Evolutionary conservation across 2,329 filamentous ascomycete genomes (phyloP), one percentile per base, ranked within the genome.

Genomic region (Fonsecaea pugnacius): DNA sequence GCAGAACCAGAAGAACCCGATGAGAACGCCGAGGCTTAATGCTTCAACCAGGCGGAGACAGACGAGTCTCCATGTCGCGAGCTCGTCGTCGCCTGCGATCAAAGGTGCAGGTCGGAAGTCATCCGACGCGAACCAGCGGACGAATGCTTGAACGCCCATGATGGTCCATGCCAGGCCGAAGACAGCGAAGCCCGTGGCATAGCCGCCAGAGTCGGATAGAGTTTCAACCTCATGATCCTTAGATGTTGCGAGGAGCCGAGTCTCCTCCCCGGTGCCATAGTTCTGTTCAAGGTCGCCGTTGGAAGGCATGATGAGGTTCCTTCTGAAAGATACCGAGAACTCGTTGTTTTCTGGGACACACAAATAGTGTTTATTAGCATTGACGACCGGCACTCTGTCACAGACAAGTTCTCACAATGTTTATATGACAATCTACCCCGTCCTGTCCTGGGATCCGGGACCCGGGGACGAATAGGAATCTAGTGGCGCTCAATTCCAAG

Each of bases 1-100:
- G 27, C 52, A 55, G 52, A 55, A 55, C 52, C 52, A 55, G 52
- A 55, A 55, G 27, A 55, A 55, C 24, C 52, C 52, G 18, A 38
- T 38, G 30, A 55, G 35, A 0, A 55, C 52, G 9, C 3, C 52
- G 35, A 55, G 35, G 30, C 52, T 55, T 5, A 21, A 16, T 33
- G 35, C 52, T 35, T 55, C 52, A 24, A 38, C 21, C 12, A 55
- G 30, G 1, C 52, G 52, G 18, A 55, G 52, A 35, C 30, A 55
- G 9, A 55, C 52, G 18, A 55, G 52, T 55, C 52, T 55, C 52
- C 52, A 55, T 21, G 35, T 55, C 27, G 52, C 52, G 52, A 55
- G 35, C 35, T 55, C 21, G n/a, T 55, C 52, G 16, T 55, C 52
- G 18, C 52, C 52, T 1, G 12, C 52, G 14, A 55, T 12, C 18